Evolutionary conservation across 495 filamentous ascomycete genomes (phyloP).

Genomic region (Hypoxylon trugodes): DNA sequence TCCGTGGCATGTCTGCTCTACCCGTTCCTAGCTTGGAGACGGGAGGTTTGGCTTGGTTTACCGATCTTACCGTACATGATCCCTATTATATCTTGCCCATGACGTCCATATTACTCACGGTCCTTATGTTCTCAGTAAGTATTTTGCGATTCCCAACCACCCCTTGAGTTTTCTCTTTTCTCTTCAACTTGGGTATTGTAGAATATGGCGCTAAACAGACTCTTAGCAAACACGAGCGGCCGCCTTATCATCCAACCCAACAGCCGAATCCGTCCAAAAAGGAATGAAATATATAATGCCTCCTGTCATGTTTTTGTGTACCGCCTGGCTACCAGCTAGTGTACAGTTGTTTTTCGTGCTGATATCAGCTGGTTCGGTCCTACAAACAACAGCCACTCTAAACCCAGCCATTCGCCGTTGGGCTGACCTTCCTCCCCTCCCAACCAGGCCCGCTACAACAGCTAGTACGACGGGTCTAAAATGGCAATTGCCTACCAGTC

Average conservation of each 20-base stretch:
- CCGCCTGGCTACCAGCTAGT: conserved; percentile 69
- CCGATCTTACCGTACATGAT: conserved; percentile 79
- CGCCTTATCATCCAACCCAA: conserved; percentile 38
- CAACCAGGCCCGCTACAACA: background rate
- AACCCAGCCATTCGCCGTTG: conserved; percentile 56
- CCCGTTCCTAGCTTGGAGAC: conserved; percentile 80
- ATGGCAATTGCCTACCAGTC: conserved; percentile 37
- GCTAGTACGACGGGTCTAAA: conserved; percentile 18
- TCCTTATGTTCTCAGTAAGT: conserved; percentile 61
- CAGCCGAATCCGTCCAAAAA: conserved; percentile 55
- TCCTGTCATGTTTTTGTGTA: conserved; percentile 66
- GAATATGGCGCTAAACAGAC: no score
- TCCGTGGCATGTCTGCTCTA: conserved; percentile 74
- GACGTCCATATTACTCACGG: conserved; percentile 46
- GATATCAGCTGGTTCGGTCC: conserved; percentile 62
- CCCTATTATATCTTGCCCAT: conserved; percentile 79
- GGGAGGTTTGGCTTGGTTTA: conserved; percentile 79
- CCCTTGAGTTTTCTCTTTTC: conserved; percentile 32
- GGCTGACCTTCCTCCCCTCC: conserved; percentile 60
- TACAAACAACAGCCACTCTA: conserved; percentile 66
- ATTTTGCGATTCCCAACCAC: conserved; percentile 12
- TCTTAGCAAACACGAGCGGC: conserved; percentile 47
- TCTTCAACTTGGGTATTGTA: no score
- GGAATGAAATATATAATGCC: conserved; percentile 67
- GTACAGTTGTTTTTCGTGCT: conserved; percentile 77